A percentile compares a stretch with the other conserved stretches of the same genome.
These are phyloP conservation scores for Harringtonia lauricola DNA, from an alignment of 2,329 filamentous ascomycete species.

Conservation along the genomic window DNA sequence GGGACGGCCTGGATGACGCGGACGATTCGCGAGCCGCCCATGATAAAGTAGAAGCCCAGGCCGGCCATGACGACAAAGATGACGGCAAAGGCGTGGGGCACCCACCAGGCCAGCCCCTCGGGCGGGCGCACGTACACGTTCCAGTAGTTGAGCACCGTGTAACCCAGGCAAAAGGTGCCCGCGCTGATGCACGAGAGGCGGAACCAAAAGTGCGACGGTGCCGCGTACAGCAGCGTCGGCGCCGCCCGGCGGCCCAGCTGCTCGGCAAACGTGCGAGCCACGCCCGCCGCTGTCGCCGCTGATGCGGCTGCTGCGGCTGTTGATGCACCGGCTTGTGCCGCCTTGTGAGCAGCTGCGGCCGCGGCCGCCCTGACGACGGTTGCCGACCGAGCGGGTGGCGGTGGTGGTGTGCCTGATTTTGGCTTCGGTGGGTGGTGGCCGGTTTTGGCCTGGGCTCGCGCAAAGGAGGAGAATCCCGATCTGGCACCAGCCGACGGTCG, in stretches of 20 bases:
- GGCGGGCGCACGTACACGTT: conserved; percentile 36
- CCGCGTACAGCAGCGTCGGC: conserved; percentile 52
- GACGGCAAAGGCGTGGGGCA: conserved; percentile 43
- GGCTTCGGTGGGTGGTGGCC: too few species aligned
- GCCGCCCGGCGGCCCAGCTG: conserved; percentile 43
- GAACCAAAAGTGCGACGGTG: conserved; percentile 52
- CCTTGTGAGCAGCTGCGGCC: neutral
- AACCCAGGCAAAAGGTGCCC: conserved; percentile 40
- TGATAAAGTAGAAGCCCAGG: conserved; percentile 48
- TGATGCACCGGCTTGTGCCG: neutral
- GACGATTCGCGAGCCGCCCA: conserved; percentile 47
- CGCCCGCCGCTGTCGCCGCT: neutral
- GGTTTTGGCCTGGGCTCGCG: too few species aligned
- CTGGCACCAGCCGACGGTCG: too few species aligned
- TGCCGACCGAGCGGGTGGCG: too few species aligned
- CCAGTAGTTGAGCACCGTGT: conserved; percentile 39
- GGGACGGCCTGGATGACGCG: conserved; percentile 45
- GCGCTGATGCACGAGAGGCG: conserved; percentile 48
- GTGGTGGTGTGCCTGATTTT: too few species aligned
- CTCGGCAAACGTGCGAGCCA: conserved; percentile 31
- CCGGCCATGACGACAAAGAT: conserved; percentile 48
- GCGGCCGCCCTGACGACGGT: neutral
- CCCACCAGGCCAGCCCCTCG: conserved; percentile 41
- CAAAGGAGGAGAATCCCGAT: too few species aligned
- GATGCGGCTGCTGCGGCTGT: neutral